Base-by-base conservation (phyloP, 2,329 filamentous ascomycete species). In the Rachicladosporium sp. region DNA sequence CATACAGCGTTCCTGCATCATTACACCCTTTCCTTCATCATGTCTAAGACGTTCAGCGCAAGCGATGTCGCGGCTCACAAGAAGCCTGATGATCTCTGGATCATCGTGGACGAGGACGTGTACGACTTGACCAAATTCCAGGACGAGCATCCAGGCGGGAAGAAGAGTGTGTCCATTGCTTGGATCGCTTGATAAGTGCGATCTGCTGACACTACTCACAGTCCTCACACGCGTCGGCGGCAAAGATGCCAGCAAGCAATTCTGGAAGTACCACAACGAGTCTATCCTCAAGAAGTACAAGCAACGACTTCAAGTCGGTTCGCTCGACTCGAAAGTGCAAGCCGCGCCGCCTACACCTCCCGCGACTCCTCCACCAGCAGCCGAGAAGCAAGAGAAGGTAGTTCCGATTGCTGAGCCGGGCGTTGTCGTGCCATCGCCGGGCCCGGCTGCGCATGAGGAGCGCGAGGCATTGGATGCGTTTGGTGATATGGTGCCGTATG, bases 71-170 rank as follows among this genome's bases (percentile, higher is more conserved):
- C 88, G 59, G 78, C 82, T 65, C 88, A 96, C 65, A 94, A 86
- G 72, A 94, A 89, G 68, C 64, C 80, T 33, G 78, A 86, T 57
- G 80, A 80, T 59, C 71, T 95, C 45, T 96, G 80, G 76, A 84
- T 96, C 56, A 76, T 93, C 49, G 78, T 96, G 50, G 89, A 96
- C 51, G 82, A 88, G 54, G 89, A 96, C 63, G 89, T 96, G 50
- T 96, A 94, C 64, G 89, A 98, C 59, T 61, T 96, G 54, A 93
- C 87, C 52, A 87, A 65, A 46, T 71, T 69, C 50, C 65, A 68
- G 46, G 64, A 69, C 27, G 66, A 69, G 48, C 66, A 69, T 48
- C 63, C 64, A 10, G 57, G 56, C 31, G 54, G 76, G 47, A 80
- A 81, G 65, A 81, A 81, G 66, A 81, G 76, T 79, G 47, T 42